Conservation (phyloP, 352 stramenopile species). For the Lagenidium sp. region DNA sequence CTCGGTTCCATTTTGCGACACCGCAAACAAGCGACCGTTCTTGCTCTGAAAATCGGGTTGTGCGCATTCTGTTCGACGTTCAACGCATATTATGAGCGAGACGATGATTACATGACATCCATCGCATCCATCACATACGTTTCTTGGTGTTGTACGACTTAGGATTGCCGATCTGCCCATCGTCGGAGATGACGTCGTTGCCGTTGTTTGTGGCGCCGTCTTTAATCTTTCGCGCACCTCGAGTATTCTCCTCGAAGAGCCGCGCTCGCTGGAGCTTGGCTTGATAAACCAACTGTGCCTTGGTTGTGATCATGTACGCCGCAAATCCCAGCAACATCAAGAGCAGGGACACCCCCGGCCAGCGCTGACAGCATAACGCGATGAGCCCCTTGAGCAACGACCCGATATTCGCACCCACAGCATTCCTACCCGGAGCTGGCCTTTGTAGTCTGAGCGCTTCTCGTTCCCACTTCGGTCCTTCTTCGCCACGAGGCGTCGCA, state of each 20-base stretch:
- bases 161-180: conserved; percentile 53
- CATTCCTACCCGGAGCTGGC: conserved; percentile 1
- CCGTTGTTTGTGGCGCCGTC: conserved; percentile 25
- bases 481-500: conserved; percentile 12
- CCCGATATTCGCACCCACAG: no score
- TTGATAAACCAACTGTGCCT: conserved; percentile 21
- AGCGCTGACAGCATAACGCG: conserved; percentile 21
- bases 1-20: conserved; percentile 59
- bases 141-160: conserved; percentile 39
- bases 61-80: conserved; percentile 54
- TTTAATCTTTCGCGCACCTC: conserved; percentile 31
- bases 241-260: conserved; percentile 25
- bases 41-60: conserved; percentile 73
- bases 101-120: no score
- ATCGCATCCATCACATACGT: no score
- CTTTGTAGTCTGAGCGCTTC: conserved; percentile 14
- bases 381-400: no score
- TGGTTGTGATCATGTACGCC: conserved; percentile 23
- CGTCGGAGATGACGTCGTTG: conserved; percentile 29
- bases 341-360: conserved; percentile 48
- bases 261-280: conserved; percentile 10
- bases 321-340: conserved; percentile 23
- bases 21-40: conserved; percentile 45
- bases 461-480: conserved; percentile 5
- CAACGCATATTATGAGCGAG: no score